Base-by-base conservation (phyloP, 139 green algal genomes). In the Trebouxia sp. region DNA sequence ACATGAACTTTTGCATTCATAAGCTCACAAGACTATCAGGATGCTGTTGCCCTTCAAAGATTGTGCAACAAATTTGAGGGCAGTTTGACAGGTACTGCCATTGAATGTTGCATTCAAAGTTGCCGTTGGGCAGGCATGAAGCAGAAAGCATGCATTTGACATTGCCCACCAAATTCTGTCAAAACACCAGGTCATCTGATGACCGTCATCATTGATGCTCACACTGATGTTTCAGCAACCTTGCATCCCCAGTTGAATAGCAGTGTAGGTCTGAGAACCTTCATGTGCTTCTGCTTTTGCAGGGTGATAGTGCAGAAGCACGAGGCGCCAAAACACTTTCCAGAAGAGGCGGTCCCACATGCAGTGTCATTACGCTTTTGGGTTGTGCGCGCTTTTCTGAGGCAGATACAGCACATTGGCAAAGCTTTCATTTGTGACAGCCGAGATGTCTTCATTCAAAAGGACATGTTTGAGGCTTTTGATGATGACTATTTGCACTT, bases 371-470 rank as follows among this genome's bases (percentile, higher is more conserved):
- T 77, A 41, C 42, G 69, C 3, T 77, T 77, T 35, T 77, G 55
- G 37, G 41, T 77, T 26, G 69, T 32, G 1, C 9, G 26, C 38
- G 69, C 69, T 41, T 55, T 77, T 1, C 41, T 77, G 22, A 77
- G 22, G 37, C 42, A 77, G 41, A 51, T 77, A 11, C 42, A 51
- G 41, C 69, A 77, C 24, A 30, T 14, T 20, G 69, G 69, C 69
- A 51, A 77, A 56, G 69, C n/a, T 28, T 77, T 77, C 41, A 37
- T 77, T 17, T 56, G 69, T 39, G 69, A 77, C 69, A 77, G 69
- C 24, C 26, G 69, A 24, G 69, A 77, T 41, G 69, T 77, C 0
- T 77, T 77, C n/a, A 53, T 77, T 24, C 69, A 77, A 22, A 51
- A 26, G 12, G 43, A 77, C 41, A 77, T 77, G 41, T 77, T 77